Conservation (phyloP, 78 protist genomes). For the Dictyostelium brefeldianum region DNA sequence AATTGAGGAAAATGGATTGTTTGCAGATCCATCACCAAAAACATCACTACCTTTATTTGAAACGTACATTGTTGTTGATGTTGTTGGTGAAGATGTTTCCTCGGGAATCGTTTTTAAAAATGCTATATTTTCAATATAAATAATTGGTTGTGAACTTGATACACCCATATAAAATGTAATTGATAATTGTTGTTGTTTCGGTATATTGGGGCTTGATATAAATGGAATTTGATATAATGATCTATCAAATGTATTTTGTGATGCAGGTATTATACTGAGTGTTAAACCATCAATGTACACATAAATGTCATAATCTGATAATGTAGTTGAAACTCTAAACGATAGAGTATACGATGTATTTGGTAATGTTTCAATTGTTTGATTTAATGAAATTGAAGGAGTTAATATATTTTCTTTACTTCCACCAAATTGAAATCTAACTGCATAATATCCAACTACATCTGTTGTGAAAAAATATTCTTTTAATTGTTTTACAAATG, state of each 20-base stretch:
- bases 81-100: too few species aligned
- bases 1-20: slow-evolving; percentile 38
- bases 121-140: not conserved
- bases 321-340: not conserved
- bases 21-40: slow-evolving; percentile 14
- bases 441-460: slow-evolving; percentile 15
- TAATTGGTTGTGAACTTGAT: not conserved
- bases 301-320: not conserved
- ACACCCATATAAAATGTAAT: not conserved
- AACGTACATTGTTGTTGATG: not conserved
- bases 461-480: not conserved
- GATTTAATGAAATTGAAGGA: not conserved
- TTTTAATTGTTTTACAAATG: not conserved
- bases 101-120: too few species aligned
- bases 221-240: not conserved
- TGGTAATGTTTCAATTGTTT: not conserved
- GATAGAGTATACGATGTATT: not conserved
- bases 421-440: not conserved
- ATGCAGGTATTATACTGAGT: not conserved
- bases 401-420: not conserved
- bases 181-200: too few species aligned
- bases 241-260: slow-evolving; percentile 11
- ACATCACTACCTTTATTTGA: slow-evolving; percentile 42
- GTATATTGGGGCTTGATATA: too few species aligned
- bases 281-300: not conserved